phyloP scores from a whole-genome alignment of 257 asterid species.

The Petunia secreta region DNA sequence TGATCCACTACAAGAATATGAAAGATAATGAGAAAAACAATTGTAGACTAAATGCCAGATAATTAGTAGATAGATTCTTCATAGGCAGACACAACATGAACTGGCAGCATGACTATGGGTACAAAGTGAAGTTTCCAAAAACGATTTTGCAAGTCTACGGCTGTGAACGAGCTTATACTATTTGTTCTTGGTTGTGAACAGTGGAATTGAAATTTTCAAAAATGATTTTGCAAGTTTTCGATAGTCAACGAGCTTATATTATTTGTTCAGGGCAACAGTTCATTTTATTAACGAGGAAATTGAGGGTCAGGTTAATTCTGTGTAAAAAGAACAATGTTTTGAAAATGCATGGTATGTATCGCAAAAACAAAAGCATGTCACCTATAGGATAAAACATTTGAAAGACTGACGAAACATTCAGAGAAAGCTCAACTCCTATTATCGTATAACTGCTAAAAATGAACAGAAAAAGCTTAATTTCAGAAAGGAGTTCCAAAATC shows the following conservation, averaged over 20 bases:
- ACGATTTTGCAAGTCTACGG: background rate
- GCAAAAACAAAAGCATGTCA: background rate
- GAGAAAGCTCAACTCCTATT: background rate
- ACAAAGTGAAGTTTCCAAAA: background rate
- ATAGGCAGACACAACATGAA: background rate
- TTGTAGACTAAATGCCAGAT: background rate
- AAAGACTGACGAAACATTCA: constrained; percentile 10
- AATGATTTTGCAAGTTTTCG: background rate
- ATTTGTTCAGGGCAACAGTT: background rate
- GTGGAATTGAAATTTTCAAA: background rate
- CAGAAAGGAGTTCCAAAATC: background rate
- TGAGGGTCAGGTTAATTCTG: background rate
- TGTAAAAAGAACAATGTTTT: background rate
- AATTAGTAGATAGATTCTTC: background rate
- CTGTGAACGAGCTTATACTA: background rate
- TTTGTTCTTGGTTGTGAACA: too few species aligned
- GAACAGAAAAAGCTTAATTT: constrained; percentile 3
- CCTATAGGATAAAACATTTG: background rate
- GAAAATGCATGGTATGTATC: background rate
- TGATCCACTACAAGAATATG: constrained; percentile 70
- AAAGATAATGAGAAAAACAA: constrained; percentile 11
- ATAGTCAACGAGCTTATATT: background rate
- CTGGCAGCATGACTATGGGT: background rate
- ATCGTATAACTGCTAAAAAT: background rate
- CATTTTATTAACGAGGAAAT: background rate